These are phyloP conservation scores for Lupinus albus DNA, from an alignment of 306 rosid species.

Conservation along the genomic window DNA sequence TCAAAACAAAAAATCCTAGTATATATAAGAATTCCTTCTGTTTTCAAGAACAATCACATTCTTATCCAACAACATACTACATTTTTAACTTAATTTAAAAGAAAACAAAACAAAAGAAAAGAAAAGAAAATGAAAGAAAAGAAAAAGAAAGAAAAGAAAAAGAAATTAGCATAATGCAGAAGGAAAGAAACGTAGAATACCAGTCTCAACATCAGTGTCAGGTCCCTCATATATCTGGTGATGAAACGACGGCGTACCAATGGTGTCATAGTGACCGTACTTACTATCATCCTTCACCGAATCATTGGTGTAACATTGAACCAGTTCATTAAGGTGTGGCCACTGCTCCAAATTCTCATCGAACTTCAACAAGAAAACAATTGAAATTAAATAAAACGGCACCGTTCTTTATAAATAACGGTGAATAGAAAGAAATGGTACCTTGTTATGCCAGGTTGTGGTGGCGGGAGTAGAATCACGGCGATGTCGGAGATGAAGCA, in stretches of 20 bases:
- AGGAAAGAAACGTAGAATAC: slow-evolving; percentile 46
- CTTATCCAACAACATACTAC: background rate
- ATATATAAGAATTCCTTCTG: too few species aligned
- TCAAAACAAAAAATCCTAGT: background rate
- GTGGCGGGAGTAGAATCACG: slow-evolving; percentile 86
- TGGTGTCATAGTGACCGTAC: slow-evolving; percentile 84
- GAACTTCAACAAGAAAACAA: slow-evolving; percentile 46
- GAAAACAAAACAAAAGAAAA: too few species aligned
- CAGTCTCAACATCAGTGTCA: slow-evolving; percentile 96
- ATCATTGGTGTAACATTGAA: slow-evolving; percentile 93
- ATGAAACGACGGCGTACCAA: slow-evolving; percentile 66
- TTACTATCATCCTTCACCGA: slow-evolving; percentile 95
- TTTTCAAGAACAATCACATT: slow-evolving; percentile 14
- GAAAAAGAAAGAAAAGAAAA: too few species aligned
- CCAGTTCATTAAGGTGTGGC: slow-evolving; percentile 94
- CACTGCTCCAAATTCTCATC: slow-evolving; percentile 98
- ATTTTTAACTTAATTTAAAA: background rate
- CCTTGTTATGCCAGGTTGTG: slow-evolving; percentile 91
- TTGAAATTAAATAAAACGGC: background rate
- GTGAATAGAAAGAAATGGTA: background rate
- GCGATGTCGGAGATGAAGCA: slow-evolving; percentile 94
- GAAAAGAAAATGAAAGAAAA: too few species aligned
- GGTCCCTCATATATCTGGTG: slow-evolving; percentile 97
- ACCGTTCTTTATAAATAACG: background rate
- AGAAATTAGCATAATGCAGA: background rate